Evolutionary conservation across 1,284 basidiomycete genomes (phyloP).

Genomic region (Boletus semigastroideus): DNA sequence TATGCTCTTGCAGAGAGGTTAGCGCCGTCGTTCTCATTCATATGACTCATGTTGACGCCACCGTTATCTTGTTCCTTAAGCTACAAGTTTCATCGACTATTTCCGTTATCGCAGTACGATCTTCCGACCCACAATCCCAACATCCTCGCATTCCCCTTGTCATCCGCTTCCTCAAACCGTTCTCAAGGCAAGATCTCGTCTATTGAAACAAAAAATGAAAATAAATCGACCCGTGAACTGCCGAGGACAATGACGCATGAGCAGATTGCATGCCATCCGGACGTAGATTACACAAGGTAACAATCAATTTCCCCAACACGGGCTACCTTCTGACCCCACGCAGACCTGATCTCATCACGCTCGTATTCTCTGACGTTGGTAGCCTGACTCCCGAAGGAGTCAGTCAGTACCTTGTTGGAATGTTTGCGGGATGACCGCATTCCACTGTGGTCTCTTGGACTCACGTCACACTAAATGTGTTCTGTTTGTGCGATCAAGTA

Average conservation of each 20-base stretch:
- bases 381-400: constrained; percentile 91
- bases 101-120: constrained; percentile 96
- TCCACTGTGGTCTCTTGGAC: not conserved
- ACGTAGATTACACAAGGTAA: constrained; percentile 82
- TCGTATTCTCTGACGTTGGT: constrained; percentile 91
- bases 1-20: constrained; percentile 95
- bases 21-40: constrained; percentile 24
- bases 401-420: constrained; percentile 86
- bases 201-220: constrained; percentile 12
- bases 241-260: constrained; percentile 62
- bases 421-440: constrained; percentile 70
- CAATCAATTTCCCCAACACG: constrained; percentile 12
- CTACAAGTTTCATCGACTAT: constrained; percentile 97
- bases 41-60: constrained; percentile 25
- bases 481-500: constrained; percentile 38
- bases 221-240: constrained; percentile 24
- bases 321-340: constrained; percentile 27
- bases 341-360: constrained; percentile 84
- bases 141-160: constrained; percentile 63
- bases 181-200: constrained; percentile 17
- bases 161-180: constrained; percentile 31
- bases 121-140: constrained; percentile 80
- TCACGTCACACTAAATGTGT: constrained; percentile 2
- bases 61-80: constrained; percentile 41
- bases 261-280: constrained; percentile 73